phyloP scores from a whole-genome alignment of 2,329 filamentous ascomycete species.

The Pestalotiopsis sp. region DNA sequence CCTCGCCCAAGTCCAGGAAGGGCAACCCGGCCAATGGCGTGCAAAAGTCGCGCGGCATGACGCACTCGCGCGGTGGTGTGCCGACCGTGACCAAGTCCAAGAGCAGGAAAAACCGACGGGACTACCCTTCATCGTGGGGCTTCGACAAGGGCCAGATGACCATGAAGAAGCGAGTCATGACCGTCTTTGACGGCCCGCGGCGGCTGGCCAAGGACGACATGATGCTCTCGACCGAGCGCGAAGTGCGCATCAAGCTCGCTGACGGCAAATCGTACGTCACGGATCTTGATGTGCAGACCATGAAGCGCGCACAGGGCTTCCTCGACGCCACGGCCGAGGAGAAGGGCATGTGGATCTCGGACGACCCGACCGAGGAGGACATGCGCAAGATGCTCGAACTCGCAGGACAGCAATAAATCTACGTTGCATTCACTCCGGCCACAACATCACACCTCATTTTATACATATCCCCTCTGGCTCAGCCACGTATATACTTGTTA shows the following conservation, averaged over 20 bases:
- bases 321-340: slow-evolving; percentile 80
- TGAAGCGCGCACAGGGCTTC: slow-evolving; percentile 86
- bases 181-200: slow-evolving; percentile 85
- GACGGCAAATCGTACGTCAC: slow-evolving; percentile 83
- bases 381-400: slow-evolving; percentile 62
- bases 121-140: slow-evolving; percentile 94
- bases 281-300: slow-evolving; percentile 87
- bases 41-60: slow-evolving; percentile 73
- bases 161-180: slow-evolving; percentile 96
- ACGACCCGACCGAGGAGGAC: slow-evolving; percentile 68
- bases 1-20: slow-evolving; percentile 60
- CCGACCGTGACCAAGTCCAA: slow-evolving; percentile 56
- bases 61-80: slow-evolving; percentile 76
- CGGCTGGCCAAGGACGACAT: slow-evolving; percentile 97
- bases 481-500: slow-evolving; percentile 17
- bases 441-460: background rate
- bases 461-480: slow-evolving; percentile 3
- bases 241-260: slow-evolving; percentile 82
- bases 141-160: slow-evolving; percentile 92
- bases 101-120: slow-evolving; percentile 87
- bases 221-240: slow-evolving; percentile 95
- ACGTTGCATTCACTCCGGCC: background rate
- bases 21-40: slow-evolving; percentile 58
- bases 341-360: slow-evolving; percentile 81
- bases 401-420: slow-evolving; percentile 30